phyloP scores from a whole-genome alignment of 2,329 filamentous ascomycete genomes.

The Ophiostoma montium region DNA sequence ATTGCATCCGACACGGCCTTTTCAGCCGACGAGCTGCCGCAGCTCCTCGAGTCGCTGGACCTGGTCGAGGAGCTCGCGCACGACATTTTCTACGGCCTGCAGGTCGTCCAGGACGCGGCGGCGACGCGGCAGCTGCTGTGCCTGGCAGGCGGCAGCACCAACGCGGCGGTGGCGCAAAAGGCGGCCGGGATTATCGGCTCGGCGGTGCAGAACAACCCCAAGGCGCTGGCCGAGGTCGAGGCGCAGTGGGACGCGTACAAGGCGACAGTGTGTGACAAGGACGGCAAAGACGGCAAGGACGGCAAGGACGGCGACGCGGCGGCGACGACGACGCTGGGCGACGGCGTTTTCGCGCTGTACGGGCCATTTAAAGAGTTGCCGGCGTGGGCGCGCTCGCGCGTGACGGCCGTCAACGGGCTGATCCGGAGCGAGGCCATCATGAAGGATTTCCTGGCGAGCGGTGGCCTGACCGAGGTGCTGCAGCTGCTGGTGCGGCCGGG shows the following conservation, averaged over 20 bases:
- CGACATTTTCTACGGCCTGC: constrained; percentile 55
- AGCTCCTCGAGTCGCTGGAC: constrained; percentile 31
- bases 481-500: constrained; percentile 28
- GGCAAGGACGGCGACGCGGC: background rate
- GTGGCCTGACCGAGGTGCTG: constrained; percentile 40
- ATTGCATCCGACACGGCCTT: constrained; percentile 6
- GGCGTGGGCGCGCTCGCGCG: constrained; percentile 22
- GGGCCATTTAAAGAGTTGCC: constrained; percentile 5
- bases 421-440: constrained; percentile 39
- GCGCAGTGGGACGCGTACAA: constrained; percentile 31
- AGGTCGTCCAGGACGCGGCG: constrained; percentile 41
- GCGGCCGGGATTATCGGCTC: constrained; percentile 44
- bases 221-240: constrained; percentile 38
- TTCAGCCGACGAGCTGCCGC: background rate
- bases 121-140: constrained; percentile 43
- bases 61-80: constrained; percentile 50
- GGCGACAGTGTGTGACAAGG: constrained; percentile 6
- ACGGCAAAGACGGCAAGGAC: constrained; percentile 20
- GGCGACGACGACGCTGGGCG: constrained; percentile 16
- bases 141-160: constrained; percentile 27
- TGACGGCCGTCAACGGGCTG: constrained; percentile 41
- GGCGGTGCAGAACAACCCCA: constrained; percentile 51
- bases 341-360: constrained; percentile 8
- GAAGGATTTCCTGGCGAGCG: constrained; percentile 37
- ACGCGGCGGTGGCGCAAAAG: constrained; percentile 26